Conservation (phyloP, 225 moss, liverwort and hornwort species). For the Pseudoscleropodium purum region DNA sequence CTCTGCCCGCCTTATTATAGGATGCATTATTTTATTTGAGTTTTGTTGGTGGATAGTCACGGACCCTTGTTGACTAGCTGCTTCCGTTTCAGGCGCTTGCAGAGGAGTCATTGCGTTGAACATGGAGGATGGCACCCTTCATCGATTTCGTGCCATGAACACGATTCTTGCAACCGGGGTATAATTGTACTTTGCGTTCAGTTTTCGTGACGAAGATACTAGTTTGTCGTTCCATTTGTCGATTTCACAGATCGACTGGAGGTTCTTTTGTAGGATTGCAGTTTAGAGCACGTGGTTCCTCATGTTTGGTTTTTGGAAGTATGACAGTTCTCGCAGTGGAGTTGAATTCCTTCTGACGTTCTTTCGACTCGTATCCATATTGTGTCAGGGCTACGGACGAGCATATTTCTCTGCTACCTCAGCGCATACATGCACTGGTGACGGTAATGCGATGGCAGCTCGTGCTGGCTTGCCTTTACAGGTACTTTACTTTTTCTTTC, state of each 20-base stretch:
- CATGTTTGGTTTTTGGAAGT: background rate
- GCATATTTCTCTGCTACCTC: slow-evolving; percentile 97
- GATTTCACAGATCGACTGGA: background rate
- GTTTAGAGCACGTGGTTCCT: background rate
- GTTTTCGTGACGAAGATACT: background rate
- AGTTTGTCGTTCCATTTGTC: background rate
- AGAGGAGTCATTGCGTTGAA: slow-evolving; percentile 89
- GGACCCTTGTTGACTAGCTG: background rate
- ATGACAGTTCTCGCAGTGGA: background rate
- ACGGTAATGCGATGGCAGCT: slow-evolving; percentile 94
- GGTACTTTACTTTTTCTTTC: slow-evolving; percentile 4
- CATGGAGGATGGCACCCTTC: slow-evolving; percentile 94
- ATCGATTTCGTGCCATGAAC: slow-evolving; percentile 73
- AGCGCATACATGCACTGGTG: slow-evolving; percentile 96
- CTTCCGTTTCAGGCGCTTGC: slow-evolving; percentile 53
- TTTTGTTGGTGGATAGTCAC: background rate
- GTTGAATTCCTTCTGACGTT: background rate
- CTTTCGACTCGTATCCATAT: background rate
- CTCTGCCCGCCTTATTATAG: background rate
- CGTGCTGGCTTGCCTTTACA: slow-evolving; percentile 83
- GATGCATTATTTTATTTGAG: background rate
- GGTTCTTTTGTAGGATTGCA: background rate
- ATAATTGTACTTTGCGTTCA: background rate
- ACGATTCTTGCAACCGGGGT: slow-evolving; percentile 95
- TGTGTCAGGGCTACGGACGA: slow-evolving; percentile 73